Base-by-base conservation (phyloP, 495 filamentous ascomycete genomes). In the Annulohypoxylon stygium region DNA sequence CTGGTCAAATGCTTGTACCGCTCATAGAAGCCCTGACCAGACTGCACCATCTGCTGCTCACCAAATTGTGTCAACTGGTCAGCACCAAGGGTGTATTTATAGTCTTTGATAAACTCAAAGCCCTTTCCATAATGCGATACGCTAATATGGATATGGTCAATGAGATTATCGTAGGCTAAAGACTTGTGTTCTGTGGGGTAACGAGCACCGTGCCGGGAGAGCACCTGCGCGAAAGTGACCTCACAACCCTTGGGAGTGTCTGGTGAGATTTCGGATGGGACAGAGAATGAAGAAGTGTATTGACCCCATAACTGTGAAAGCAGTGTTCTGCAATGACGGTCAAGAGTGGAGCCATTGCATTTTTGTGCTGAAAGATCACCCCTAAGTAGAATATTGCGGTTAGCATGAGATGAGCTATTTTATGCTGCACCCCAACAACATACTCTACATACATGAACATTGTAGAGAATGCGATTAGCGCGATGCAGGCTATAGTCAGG, bases 121-220 rank as follows among this genome's bases (percentile, higher is more conserved):
- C 83, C 82, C n/a, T 84, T 84, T 5, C 81, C 80, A 76, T 91
- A 93, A 1, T 81, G 75, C 3, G 79, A 86, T 18, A 86, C 89
- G 48, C 79, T 83, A 10, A 75, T 69, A 25, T 95, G 88, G 71
- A 97, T 90, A 8, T 81, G 82, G 14, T 84, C 70, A 55, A 96
- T 83, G 20, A 89, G 82, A 26, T 75, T 72, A 30, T 77, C 79
- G 79, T 95, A 95, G 12, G 71, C 70, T 9, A 73, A 64, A 10
- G 88, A 84, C 82, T 93, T 95, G 41, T 80, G 79, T 3, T 77
- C 68, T 0, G 93, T 96, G 9, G 94, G 94, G 76, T 91, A 90
- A 66, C 94, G 86, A 12, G 92, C 93, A n/a, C 93, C 94, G 79
- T 97, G 94, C 12, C 94, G 88, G 8, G 92, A 92, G 61, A 97